Evolutionary conservation across 345 rosid species (phyloP).

Genomic region (Microthlaspi erraticum): DNA sequence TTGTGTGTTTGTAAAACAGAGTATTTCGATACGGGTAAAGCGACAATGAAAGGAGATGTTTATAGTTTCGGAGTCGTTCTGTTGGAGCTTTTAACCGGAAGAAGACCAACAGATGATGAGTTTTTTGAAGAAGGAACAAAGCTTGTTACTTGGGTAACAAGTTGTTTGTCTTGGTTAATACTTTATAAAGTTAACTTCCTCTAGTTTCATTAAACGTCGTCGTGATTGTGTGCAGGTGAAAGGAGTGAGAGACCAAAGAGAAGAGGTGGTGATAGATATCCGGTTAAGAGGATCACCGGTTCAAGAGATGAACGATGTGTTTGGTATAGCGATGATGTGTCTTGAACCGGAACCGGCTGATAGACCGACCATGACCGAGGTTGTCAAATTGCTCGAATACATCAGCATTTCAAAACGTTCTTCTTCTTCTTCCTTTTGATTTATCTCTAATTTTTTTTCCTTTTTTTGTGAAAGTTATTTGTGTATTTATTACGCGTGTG

Average conservation of each 20-base stretch:
- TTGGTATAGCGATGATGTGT: conserved; percentile 68
- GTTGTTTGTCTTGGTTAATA: neutral
- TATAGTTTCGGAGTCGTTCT: conserved; percentile 87
- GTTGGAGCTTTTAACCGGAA: conserved; percentile 79
- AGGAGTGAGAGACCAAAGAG: conserved; percentile 67
- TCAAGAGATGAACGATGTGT: conserved; percentile 61
- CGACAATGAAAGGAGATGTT: conserved; percentile 81
- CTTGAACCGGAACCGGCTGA: conserved; percentile 78
- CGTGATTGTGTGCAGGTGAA: conserved; percentile 59
- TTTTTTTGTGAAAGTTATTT: neutral
- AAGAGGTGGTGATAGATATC: conserved; percentile 63
- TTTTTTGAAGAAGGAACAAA: conserved; percentile 88
- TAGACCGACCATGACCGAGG: conserved; percentile 87
- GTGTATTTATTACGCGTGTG: neutral
- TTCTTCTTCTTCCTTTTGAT: conserved; percentile 23
- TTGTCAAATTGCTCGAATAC: conserved; percentile 82
- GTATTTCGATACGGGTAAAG: conserved; percentile 84
- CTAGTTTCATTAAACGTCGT: neutral
- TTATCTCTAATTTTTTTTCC: neutral
- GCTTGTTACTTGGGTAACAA: conserved; percentile 83
- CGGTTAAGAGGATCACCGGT: conserved; percentile 58
- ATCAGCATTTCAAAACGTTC: conserved; percentile 43
- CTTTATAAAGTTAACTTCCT: neutral
- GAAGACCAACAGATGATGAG: conserved; percentile 78
- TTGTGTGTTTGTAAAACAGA: conserved; percentile 48